A percentile compares a stretch with the other conserved stretches of the same genome.
Evolutionary conservation across 352 stramenopile genomes (phyloP).

Genomic region (Peronospora farinosa): DNA sequence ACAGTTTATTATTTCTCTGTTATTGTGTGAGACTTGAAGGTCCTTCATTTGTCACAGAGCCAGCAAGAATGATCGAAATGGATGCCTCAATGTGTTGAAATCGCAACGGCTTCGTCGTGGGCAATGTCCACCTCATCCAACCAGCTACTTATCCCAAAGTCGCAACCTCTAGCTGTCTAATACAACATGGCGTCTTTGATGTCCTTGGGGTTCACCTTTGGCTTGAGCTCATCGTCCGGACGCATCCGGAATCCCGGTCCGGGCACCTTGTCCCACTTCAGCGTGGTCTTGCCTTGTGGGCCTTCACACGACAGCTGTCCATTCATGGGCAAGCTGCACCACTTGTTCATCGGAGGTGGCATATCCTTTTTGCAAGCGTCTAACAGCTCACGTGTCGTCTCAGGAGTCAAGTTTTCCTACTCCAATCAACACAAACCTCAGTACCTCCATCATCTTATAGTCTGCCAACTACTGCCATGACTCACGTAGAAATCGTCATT

Average conservation of each 20-base stretch:
- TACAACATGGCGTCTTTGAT: slow-evolving; percentile 89
- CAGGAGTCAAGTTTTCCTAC: slow-evolving; percentile 96
- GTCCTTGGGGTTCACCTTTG: slow-evolving; percentile 91
- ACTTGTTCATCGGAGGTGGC: slow-evolving; percentile 94
- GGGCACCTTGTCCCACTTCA: slow-evolving; percentile 83
- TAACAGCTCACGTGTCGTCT: slow-evolving; percentile 96
- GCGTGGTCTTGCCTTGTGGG: slow-evolving; percentile 92
- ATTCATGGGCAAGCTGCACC: slow-evolving; percentile 99
- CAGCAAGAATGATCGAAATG: slow-evolving; percentile 22
- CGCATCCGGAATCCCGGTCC: slow-evolving; percentile 87
- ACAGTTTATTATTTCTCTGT: slow-evolving; percentile 27
- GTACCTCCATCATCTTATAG: slow-evolving; percentile 3
- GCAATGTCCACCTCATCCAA: slow-evolving; percentile 12
- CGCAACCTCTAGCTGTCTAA: slow-evolving; percentile 28
- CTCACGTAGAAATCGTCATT: slow-evolving; percentile 95
- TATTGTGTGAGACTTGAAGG: slow-evolving; percentile 20
- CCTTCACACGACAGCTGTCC: slow-evolving; percentile 98
- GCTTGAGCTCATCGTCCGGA: slow-evolving; percentile 86
- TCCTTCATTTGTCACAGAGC: slow-evolving; percentile 12
- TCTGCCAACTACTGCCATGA: not conserved
- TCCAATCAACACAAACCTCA: slow-evolving; percentile 10
- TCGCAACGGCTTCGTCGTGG: slow-evolving; percentile 10
- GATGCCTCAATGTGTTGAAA: slow-evolving; percentile 16
- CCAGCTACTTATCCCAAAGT: slow-evolving; percentile 24
- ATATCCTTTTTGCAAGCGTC: slow-evolving; percentile 93